Evolutionary conservation across 805 yeast species (phyloP), one percentile per base, ranked within the genome.

Genomic region (Nakazawaea siamensis): DNA sequence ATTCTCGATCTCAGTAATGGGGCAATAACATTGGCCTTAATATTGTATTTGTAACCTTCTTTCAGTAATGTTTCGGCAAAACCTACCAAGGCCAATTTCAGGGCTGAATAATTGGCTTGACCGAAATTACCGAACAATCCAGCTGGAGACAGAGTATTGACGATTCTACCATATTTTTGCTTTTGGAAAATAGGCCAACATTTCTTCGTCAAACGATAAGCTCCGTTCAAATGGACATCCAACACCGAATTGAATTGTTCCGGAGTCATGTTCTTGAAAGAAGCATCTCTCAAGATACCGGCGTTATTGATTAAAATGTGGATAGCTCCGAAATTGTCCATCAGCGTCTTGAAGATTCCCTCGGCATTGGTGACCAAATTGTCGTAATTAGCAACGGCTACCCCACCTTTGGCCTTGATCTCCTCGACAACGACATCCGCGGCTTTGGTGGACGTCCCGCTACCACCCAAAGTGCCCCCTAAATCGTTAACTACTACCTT

Each of bases 51-150:
- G 34, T 57, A 72, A 46, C 98, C 98, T 62, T 90, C 98, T 62
- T 86, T 88, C 18, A 97, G 95, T 52, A 88, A 72, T 7, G 97
- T 87, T 60, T 90, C 96, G 31, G 94, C 81, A 48, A 90, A 75
- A 9, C 97, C 97, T 38, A 90, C 83, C 35, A 87, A 64, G 13
- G 84, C 97, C 43, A 83, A 64, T 59, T 90, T 90, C 16, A 96
- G 97, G 19, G 95, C 88, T 1, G 96, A 78, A 62, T 90, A 90
- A 63, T 90, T 90, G 27, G 95, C 76, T 63, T 90, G 98, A 33
- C 98, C 98, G 61, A 88, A 90, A 62, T 87, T 87, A 43, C 98
- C 98, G 56, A 81, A 90, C 45, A 90, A 68, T 16, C 98, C 98
- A 24, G 97, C 97, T 4, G 97, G 96, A 4, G 96, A 87, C 18